Evolutionary conservation across 129 eudicot genomes (phyloP), one percentile per base, ranked within the genome.

Genomic region (Pseudognaphalium luteoalbum): DNA sequence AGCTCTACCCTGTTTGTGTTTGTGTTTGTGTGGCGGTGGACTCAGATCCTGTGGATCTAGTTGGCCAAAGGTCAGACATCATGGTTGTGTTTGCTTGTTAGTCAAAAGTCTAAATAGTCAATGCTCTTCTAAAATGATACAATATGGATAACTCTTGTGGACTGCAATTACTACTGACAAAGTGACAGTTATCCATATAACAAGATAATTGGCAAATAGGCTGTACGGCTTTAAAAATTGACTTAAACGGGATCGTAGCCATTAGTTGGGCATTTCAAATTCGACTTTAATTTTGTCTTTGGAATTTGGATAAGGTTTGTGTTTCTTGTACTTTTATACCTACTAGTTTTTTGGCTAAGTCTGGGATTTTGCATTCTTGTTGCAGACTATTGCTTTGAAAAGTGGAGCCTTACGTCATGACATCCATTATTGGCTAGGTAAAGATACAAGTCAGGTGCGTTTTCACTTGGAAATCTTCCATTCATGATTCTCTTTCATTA

Each of bases 401-500:
- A 91, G 88, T 78, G 94, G 97, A 34, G 92, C 94, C 42, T 79
- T 95, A 61, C 93, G 88, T 32, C 96, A 87, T 66, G 97, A 91
- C 81, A 87, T 95, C 56, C 99, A 95, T 80, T 95, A 87, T 85
- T 95, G 99, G 99, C 88, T 95, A 28, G 99, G 99, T 63, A 87
- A 87, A 89, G 97, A 91, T 80, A 95, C 99, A 56, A 87, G 94
- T 63, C 99, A 95, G 90, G 99, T 95, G 72, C 60, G 89, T 81
- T 56, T 30, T 77, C 66, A 33, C 57, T 76, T 71, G 34, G 42
- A 71, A 33, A 25, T 29, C 15, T 29, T 54, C 37, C 30, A 4
- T 56, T 80, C 6, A 14, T 4, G n/a, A 44, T 37, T 21, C 9
- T 41, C 47, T 41, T 41, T 63, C 39, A 29, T 58, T 25, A 35